Conservation (phyloP, 495 filamentous ascomycete genomes). For the Penicillium dipodomyicola region DNA sequence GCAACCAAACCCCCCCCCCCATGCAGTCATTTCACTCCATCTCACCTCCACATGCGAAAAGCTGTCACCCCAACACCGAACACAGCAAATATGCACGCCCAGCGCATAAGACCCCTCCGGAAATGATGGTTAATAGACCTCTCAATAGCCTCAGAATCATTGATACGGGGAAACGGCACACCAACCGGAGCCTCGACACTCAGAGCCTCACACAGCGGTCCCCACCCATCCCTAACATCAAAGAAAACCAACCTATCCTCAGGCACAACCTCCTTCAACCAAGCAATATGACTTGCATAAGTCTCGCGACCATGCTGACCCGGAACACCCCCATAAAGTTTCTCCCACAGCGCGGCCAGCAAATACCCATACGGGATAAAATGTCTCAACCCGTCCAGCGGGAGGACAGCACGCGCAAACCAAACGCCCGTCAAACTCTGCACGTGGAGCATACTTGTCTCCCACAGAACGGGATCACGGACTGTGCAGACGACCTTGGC, state of each 20-base stretch:
- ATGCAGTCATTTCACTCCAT: conserved; percentile 3
- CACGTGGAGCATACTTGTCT: conserved; percentile 14
- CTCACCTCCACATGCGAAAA: conserved; percentile 9
- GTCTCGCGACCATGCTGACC: conserved; percentile 10
- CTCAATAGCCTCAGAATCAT: conserved; percentile 29
- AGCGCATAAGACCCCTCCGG: conserved; percentile 19
- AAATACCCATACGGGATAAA: conserved; percentile 16
- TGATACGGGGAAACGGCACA: conserved; percentile 39
- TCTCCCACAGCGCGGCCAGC: conserved; percentile 16
- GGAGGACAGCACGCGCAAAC: conserved; percentile 16
- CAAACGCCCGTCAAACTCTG: conserved; percentile 14
- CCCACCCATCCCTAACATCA: conserved; percentile 49
- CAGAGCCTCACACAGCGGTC: conserved; percentile 47
- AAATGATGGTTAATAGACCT: conserved; percentile 19
- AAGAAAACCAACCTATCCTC: conserved; percentile 45
- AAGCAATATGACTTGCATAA: conserved; percentile 27
- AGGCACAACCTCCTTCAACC: conserved; percentile 39
- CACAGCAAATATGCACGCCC: conserved; percentile 17
- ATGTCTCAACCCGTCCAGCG: conserved; percentile 16
- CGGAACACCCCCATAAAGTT: conserved; percentile 9
- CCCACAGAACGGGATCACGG: conserved; percentile 16
- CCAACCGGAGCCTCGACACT: conserved; percentile 36
- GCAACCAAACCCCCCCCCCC: background rate
- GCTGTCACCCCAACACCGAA: conserved; percentile 7
- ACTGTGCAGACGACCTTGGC: conserved; percentile 18